Evolutionary conservation across 176 grass and related monocot species (phyloP).

Genomic region (Hyparrhenia diplandra): DNA sequence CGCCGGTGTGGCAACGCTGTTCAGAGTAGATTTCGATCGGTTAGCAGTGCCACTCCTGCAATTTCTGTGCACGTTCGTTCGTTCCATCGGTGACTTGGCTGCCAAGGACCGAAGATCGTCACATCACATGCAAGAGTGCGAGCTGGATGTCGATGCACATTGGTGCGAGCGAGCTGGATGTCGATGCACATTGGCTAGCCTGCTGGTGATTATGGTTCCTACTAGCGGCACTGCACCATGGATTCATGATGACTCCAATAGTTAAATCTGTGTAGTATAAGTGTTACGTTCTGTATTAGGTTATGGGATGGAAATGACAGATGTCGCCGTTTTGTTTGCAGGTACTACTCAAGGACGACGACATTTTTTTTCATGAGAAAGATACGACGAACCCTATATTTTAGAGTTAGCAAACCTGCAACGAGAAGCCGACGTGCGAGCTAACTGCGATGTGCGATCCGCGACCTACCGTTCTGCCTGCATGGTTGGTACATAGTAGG

Average conservation of each 20-base stretch:
- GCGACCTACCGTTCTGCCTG: neutral
- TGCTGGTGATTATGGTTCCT: neutral
- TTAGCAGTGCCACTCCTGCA: neutral
- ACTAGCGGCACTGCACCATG: neutral
- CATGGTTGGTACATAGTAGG: neutral
- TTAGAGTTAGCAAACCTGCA: neutral
- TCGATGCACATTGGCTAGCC: too few relatives aligned
- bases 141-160: neutral
- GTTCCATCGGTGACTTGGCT: neutral
- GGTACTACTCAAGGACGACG: too few relatives aligned
- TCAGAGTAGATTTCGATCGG: too few relatives aligned
- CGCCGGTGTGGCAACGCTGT: neutral
- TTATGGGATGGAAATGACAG: neutral
- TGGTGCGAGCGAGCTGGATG: too few relatives aligned
- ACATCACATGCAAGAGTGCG: neutral
- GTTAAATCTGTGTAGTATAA: neutral
- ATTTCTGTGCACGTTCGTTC: neutral
- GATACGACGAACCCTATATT: too few relatives aligned
- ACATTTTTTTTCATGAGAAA: too few relatives aligned
- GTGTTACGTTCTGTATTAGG: neutral
- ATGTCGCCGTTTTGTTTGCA: neutral
- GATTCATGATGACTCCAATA: neutral
- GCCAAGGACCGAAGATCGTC: neutral
- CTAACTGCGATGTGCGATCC: neutral
- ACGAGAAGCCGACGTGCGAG: conserved; percentile 8